Conservation (phyloP, 2,329 filamentous ascomycete genomes). For the Pochonia chlamydosporia region DNA sequence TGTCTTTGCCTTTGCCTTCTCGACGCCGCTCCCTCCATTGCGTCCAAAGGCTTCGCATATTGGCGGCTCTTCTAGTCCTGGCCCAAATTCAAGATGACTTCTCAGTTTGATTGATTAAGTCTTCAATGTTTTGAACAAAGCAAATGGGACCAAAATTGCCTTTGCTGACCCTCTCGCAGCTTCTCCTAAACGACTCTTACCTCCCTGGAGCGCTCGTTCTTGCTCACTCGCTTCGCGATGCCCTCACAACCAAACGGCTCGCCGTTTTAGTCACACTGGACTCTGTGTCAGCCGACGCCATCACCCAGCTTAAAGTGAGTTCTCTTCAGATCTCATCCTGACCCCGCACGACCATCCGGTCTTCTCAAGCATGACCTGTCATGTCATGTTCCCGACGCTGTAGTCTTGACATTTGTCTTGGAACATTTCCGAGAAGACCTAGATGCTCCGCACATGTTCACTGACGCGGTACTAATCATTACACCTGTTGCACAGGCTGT, state of each 20-base stretch:
- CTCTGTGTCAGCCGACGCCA: slow-evolving; percentile 65
- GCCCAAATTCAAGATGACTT: no score
- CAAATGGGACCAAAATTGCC: no score
- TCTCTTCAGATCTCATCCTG: neutral
- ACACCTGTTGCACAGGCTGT: slow-evolving; percentile 50
- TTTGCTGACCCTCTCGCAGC: slow-evolving; percentile 43
- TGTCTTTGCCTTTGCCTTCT: neutral
- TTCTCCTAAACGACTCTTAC: slow-evolving; percentile 87
- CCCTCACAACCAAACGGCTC: slow-evolving; percentile 78
- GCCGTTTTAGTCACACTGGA: slow-evolving; percentile 80
- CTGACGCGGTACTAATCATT: neutral
- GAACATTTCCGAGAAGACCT: no score
- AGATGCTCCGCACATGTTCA: no score
- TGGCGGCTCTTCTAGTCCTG: no score
- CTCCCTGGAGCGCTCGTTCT: slow-evolving; percentile 90
- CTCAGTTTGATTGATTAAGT: no score
- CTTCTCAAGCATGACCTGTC: no score
- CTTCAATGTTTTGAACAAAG: no score
- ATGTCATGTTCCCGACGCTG: no score
- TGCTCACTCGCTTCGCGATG: slow-evolving; percentile 90
- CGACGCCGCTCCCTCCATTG: neutral
- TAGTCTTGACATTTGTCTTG: no score
- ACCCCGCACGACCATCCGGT: neutral
- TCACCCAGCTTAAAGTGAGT: slow-evolving; percentile 71
- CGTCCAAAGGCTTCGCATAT: no score